Conservation (phyloP, 805 yeast genomes). For the Metschnikowia lachancei region DNA sequence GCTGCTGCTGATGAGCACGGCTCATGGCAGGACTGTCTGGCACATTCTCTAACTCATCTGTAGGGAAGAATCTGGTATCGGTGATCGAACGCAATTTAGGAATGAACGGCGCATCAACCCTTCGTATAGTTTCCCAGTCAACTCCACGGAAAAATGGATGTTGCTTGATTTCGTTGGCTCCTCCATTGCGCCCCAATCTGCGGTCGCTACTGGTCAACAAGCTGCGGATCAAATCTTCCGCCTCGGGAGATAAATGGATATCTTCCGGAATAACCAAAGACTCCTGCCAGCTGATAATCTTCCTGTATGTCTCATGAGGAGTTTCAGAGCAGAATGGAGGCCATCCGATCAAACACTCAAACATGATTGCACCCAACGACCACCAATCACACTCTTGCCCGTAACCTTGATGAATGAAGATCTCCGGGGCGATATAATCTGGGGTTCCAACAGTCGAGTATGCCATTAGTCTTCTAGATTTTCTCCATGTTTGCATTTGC, state of each 20-base stretch:
- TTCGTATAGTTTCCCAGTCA: conserved; percentile 85
- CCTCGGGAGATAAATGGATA: conserved; percentile 82
- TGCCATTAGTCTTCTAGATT: conserved; percentile 88
- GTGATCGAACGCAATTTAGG: conserved; percentile 90
- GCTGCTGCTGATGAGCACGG: conserved; percentile 63
- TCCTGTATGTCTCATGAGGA: conserved; percentile 89
- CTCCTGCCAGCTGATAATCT: conserved; percentile 89
- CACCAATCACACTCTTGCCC: conserved; percentile 99
- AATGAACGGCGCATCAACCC: conserved; percentile 89
- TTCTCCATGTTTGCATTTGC: conserved; percentile 95
- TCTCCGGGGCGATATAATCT: conserved; percentile 94
- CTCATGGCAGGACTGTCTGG: conserved; percentile 74
- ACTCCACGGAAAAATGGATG: conserved; percentile 97
- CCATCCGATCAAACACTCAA: conserved; percentile 94
- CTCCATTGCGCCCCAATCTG: conserved; percentile 84
- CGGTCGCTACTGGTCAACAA: conserved; percentile 75
- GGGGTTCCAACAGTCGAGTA: conserved; percentile 97
- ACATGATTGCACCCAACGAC: conserved; percentile 96
- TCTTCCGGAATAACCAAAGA: conserved; percentile 87
- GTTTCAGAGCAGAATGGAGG: conserved; percentile 96
- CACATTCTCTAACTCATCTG: conserved; percentile 91
- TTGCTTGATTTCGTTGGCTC: conserved; percentile 84
- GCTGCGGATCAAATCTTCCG: conserved; percentile 79
- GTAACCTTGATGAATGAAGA: conserved; percentile 87
- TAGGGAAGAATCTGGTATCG: conserved; percentile 96